Conservation (phyloP, 257 asterid species). For the Fraxinus cuspidata region DNA sequence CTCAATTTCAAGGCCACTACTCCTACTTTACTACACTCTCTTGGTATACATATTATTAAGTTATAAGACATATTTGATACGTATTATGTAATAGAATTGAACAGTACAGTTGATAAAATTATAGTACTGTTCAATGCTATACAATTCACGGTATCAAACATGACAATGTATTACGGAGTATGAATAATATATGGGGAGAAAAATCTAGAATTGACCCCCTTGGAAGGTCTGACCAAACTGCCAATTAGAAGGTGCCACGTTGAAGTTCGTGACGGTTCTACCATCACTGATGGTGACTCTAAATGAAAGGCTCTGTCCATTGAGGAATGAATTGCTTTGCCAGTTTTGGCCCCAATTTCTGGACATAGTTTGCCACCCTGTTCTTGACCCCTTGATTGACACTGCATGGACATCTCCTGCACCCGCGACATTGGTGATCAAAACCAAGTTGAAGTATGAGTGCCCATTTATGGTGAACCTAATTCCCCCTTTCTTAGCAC, state of each 20-base stretch:
- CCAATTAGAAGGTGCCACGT: constrained; percentile 47
- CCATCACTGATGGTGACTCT: constrained; percentile 48
- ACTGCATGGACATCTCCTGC: constrained; percentile 48
- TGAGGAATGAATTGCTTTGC: constrained; percentile 52
- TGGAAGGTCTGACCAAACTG: constrained; percentile 47
- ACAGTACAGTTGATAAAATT: background rate
- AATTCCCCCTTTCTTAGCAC: constrained; percentile 49
- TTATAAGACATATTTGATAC: background rate
- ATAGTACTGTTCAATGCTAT: background rate
- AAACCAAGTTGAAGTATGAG: constrained; percentile 51
- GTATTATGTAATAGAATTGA: background rate
- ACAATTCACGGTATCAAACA: background rate
- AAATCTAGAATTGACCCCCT: constrained; percentile 44
- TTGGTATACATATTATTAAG: background rate
- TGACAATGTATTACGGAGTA: background rate
- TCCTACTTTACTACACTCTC: background rate
- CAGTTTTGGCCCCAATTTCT: constrained; percentile 62
- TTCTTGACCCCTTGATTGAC: constrained; percentile 46
- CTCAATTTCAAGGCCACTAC: constrained; percentile 24
- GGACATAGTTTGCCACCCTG: constrained; percentile 49
- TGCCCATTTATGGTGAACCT: constrained; percentile 58
- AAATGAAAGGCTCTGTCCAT: constrained; percentile 48
- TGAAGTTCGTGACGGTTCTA: constrained; percentile 31
- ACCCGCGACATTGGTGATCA: constrained; percentile 54
- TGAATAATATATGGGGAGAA: background rate